Percentiles rank a stretch among this genome's conserved stretches.
These are phyloP conservation scores for Penicillium diatomitis DNA, from an alignment of 495 filamentous ascomycete genomes.

Conservation along the genomic window DNA sequence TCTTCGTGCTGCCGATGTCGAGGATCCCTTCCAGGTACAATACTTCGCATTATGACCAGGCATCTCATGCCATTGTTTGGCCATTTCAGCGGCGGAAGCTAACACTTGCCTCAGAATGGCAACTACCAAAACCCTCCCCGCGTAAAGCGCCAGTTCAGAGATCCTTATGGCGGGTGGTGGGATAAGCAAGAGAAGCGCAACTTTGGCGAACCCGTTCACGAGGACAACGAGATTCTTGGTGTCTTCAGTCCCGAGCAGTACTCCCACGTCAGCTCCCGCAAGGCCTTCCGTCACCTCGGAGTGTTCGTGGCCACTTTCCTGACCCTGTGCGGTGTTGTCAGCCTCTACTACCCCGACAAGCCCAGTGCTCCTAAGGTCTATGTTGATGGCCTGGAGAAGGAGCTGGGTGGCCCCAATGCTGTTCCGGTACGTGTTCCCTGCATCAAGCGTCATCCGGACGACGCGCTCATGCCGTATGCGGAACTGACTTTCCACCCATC, in stretches of 20 bases:
- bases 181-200: conserved; percentile 94
- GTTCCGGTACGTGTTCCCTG: conserved; percentile 22
- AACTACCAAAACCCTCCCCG: conserved; percentile 82
- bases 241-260: conserved; percentile 87
- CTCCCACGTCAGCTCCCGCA: conserved; percentile 65
- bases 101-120: conserved; percentile 56
- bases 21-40: conserved; percentile 71
- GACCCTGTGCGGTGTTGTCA: conserved; percentile 61
- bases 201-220: conserved; percentile 90
- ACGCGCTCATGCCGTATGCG: background rate
- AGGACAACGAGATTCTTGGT: conserved; percentile 92
- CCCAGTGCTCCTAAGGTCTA: conserved; percentile 69
- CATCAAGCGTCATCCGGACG: too few relatives aligned
- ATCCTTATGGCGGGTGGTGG: conserved; percentile 94
- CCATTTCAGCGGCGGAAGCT: background rate
- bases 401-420: conserved; percentile 64
- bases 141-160: conserved; percentile 78
- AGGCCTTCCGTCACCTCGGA: conserved; percentile 64
- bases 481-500: conserved; percentile 1
- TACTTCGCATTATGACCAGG: background rate
- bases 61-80: background rate
- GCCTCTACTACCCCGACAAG: conserved; percentile 76
- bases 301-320: conserved; percentile 62
- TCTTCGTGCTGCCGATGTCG: conserved; percentile 48
- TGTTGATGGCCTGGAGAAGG: conserved; percentile 71